Conservation (phyloP, 352 stramenopile genomes). For the Globisporangium solare region DNA sequence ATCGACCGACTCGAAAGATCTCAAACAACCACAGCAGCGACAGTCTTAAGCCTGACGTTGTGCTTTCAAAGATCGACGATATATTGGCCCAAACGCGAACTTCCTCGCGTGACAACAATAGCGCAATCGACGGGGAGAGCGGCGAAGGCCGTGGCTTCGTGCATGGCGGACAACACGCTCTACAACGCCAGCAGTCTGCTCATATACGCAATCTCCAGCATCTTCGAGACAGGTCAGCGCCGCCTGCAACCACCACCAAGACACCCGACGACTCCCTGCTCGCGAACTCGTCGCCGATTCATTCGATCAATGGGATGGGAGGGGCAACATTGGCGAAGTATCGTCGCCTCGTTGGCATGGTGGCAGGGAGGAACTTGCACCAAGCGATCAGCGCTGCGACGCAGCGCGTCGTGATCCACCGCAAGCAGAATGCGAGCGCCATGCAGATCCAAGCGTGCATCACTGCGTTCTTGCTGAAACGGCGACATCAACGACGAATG, state of each 20-base stretch:
- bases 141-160: background rate
- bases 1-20: background rate
- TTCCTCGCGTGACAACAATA: background rate
- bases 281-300: background rate
- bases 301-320: constrained; percentile 14
- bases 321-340: constrained; percentile 35
- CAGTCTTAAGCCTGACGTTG: background rate
- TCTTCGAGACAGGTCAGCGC: background rate
- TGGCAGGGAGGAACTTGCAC: constrained; percentile 21
- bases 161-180: background rate
- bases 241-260: background rate
- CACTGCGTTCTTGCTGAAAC: background rate
- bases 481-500: background rate
- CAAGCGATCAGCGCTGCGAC: background rate
- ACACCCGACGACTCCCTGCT: background rate
- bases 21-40: background rate
- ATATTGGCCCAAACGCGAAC: background rate
- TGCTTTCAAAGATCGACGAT: background rate
- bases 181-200: background rate
- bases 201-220: background rate
- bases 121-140: background rate
- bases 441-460: background rate
- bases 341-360: constrained; percentile 31
- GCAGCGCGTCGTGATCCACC: background rate
- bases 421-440: background rate